Base-by-base conservation (phyloP, 2,329 filamentous ascomycete species). In the Trichoderma sp. region DNA sequence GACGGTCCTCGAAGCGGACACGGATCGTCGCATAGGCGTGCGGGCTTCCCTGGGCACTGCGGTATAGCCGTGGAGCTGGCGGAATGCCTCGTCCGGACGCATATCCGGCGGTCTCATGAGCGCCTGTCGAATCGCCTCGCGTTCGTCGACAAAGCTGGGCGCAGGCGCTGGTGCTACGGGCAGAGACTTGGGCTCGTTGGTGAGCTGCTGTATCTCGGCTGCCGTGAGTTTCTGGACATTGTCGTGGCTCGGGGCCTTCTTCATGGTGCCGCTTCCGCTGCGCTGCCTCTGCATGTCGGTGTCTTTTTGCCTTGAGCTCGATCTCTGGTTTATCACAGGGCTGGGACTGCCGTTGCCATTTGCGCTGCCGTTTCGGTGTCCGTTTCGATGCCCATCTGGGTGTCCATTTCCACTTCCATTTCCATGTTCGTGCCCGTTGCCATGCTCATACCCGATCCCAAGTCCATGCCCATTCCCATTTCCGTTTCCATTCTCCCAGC, bases 201-300 rank as follows among this genome's bases (percentile, higher is more conserved):
- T 85, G 72, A 91, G 80, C 72, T 88, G 86, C 68, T 88, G 85
- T 77, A 91, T 89, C 76, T 89, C 87, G 47, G 83, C 86, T 8
- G 86, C 86, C 0, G 88, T 89, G 30, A 91, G 82, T 47, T 87
- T 85, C 70, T 86, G 84, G 61, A 89, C 80, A 62, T 81, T 84
- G 73, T 84, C 85, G 56, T 81, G 79, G 73, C 80, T 83, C 36
- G 74, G 74, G 5, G 76, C 75, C 71, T 77, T 80, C 71, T 75
- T 79, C 63, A 79, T 76, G 34, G 80, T 76, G 51, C 76, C 78
- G 73, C 77, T 81, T 26, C 60, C 32, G 39, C 60, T 70, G 51
- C 63, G 72, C 32, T 67, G 72, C 43, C 72, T 57, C 32, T 28
- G 36, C 57, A 67, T 39, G 39, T 64, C 64, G 24, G 21, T n/a